A percentile compares a stretch with the other conserved stretches of the same genome.
These are phyloP conservation scores for Fraxinus albicans DNA, from an alignment of 305 asterid genomes.

Conservation along the genomic window DNA sequence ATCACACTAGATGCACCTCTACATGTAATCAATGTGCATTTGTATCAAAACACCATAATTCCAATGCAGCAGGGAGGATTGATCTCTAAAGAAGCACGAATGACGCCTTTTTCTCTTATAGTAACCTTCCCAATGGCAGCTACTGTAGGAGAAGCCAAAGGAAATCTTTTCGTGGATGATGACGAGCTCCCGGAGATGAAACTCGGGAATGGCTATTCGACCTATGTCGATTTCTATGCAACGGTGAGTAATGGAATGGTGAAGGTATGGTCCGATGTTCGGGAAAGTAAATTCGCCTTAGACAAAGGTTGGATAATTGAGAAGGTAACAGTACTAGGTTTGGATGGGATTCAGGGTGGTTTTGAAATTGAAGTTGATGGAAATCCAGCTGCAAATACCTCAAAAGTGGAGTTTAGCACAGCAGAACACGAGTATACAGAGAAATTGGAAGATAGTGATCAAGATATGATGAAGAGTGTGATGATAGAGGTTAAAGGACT, in stretches of 20 bases:
- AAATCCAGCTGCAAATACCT: constrained; percentile 21
- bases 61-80: not conserved
- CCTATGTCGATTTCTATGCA: not conserved
- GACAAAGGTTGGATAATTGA: constrained; percentile 34
- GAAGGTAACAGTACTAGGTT: constrained; percentile 40
- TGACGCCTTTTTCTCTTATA: not conserved
- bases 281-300: not conserved
- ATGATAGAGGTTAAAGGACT: constrained; percentile 42
- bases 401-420: constrained; percentile 22
- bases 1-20: not conserved
- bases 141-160: not conserved
- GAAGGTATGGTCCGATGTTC: not conserved
- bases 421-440: constrained; percentile 19
- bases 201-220: not conserved
- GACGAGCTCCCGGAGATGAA: not conserved
- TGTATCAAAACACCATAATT: not conserved
- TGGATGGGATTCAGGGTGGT: constrained; percentile 24
- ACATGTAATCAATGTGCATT: not conserved
- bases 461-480: constrained; percentile 30
- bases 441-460: constrained; percentile 22
- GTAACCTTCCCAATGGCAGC: not conserved
- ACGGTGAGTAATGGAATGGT: not conserved
- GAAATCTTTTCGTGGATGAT: not conserved
- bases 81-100: not conserved
- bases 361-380: constrained; percentile 38